These are phyloP conservation scores for Eucalyptus guilfoylei DNA, from an alignment of 345 rosid genomes.

Conservation along the genomic window DNA sequence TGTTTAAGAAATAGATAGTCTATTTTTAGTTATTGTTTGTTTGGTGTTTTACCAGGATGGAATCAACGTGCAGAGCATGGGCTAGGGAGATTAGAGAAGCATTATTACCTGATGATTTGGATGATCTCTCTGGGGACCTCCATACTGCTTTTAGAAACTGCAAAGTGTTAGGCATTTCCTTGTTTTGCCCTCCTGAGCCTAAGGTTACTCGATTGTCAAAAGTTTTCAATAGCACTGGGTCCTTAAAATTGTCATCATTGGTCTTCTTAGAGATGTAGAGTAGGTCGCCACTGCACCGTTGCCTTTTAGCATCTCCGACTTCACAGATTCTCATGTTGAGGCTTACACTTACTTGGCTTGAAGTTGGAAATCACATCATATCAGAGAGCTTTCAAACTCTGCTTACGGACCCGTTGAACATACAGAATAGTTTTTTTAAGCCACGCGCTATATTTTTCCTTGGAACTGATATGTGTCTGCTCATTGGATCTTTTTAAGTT, in stretches of 20 bases:
- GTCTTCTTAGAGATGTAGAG: too few relatives aligned
- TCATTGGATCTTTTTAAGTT: constrained; percentile 6
- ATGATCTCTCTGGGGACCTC: constrained; percentile 48
- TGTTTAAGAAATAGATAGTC: too few relatives aligned
- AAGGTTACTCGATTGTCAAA: neutral
- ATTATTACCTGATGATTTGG: constrained; percentile 12
- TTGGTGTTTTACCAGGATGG: constrained; percentile 44
- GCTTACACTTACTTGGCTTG: neutral
- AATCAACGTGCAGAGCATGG: constrained; percentile 67
- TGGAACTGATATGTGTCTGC: neutral
- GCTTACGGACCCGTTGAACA: neutral
- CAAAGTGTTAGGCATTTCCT: constrained; percentile 67
- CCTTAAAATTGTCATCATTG: too few relatives aligned
- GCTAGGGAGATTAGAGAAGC: constrained; percentile 37
- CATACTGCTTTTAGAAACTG: constrained; percentile 68
- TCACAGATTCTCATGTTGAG: neutral
- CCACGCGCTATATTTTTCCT: neutral
- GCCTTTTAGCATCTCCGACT: neutral
- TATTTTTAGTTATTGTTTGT: neutral
- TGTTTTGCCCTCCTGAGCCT: neutral
- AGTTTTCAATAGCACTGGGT: too few relatives aligned
- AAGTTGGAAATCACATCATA: neutral
- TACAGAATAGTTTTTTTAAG: neutral
- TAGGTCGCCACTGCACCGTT: neutral
- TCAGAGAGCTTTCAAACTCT: neutral